Conservation (phyloP, 2,329 filamentous ascomycete species). For the Dothistroma septosporum region DNA sequence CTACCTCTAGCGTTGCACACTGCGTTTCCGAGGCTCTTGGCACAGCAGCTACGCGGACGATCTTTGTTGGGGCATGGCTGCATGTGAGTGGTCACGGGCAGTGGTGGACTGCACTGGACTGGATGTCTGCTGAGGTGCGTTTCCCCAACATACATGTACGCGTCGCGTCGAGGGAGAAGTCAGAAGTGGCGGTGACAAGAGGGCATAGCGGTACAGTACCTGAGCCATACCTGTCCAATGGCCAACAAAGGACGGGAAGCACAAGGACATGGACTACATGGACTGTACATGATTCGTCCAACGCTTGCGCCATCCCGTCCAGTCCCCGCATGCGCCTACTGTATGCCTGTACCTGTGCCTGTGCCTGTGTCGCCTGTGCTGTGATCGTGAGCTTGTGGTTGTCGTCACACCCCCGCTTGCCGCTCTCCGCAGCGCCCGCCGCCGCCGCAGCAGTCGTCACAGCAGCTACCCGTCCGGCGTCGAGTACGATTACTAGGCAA, state of each 20-base stretch:
- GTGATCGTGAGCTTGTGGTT: background rate
- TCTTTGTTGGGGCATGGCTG: background rate
- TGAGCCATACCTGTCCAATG: too few species aligned
- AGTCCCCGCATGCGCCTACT: too few species aligned
- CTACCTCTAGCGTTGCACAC: background rate
- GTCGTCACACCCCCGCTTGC: background rate
- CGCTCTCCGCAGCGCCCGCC: background rate
- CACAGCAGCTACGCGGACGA: slow-evolving; percentile 1
- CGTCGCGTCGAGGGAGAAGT: background rate
- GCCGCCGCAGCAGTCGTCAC: background rate
- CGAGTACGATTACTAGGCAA: background rate
- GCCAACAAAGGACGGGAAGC: background rate
- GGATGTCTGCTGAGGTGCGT: too few species aligned
- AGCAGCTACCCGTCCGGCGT: background rate
- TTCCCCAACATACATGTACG: background rate
- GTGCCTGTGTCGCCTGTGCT: too few species aligned
- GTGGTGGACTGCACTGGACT: too few species aligned
- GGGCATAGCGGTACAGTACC: too few species aligned
- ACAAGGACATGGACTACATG: background rate
- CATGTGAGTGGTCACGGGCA: background rate
- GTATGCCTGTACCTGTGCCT: too few species aligned
- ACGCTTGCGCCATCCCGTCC: too few species aligned
- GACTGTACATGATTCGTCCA: background rate
- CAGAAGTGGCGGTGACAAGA: background rate
- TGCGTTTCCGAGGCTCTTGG: background rate